A percentile compares a stretch with the other conserved stretches of the same genome.
These are phyloP conservation scores for Jatropha multifida DNA, from an alignment of 441 rosid genomes.

Conservation along the genomic window DNA sequence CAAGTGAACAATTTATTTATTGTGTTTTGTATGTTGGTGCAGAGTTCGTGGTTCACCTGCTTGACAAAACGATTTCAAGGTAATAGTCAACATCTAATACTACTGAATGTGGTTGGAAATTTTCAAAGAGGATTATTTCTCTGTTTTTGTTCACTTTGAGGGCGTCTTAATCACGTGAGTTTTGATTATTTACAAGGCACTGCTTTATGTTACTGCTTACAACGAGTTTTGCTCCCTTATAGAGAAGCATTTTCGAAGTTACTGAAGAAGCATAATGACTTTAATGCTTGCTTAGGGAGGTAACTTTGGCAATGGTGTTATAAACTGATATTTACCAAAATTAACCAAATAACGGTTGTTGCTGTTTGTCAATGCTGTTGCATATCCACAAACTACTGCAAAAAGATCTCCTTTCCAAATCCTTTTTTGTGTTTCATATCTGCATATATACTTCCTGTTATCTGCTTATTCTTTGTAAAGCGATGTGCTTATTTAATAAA, in stretches of 20 bases:
- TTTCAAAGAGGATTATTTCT: not conserved
- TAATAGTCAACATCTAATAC: conserved; percentile 22
- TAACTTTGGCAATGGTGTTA: too few relatives aligned
- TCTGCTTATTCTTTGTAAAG: too few relatives aligned
- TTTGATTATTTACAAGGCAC: not conserved
- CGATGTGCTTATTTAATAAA: too few relatives aligned
- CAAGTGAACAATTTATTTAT: conserved; percentile 17
- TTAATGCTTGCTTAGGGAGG: too few relatives aligned
- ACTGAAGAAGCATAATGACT: not conserved
- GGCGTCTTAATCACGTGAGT: not conserved
- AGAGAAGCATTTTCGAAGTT: not conserved
- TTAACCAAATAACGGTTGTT: too few relatives aligned
- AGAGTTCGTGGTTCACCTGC: conserved; percentile 69
- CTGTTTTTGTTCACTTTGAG: not conserved
- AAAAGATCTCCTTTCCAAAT: too few relatives aligned
- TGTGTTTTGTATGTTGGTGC: conserved; percentile 39
- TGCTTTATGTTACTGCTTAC: not conserved
- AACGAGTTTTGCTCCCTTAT: not conserved
- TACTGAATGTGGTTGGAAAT: not conserved
- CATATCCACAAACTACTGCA: too few relatives aligned
- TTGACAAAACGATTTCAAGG: conserved; percentile 86
- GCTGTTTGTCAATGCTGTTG: too few relatives aligned
- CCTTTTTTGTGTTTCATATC: too few relatives aligned
- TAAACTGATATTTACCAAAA: too few relatives aligned
- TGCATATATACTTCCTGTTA: too few relatives aligned